These are phyloP conservation scores for Wickerhamomyces ciferrii DNA, from an alignment of 805 yeast genomes.

Conservation along the genomic window DNA sequence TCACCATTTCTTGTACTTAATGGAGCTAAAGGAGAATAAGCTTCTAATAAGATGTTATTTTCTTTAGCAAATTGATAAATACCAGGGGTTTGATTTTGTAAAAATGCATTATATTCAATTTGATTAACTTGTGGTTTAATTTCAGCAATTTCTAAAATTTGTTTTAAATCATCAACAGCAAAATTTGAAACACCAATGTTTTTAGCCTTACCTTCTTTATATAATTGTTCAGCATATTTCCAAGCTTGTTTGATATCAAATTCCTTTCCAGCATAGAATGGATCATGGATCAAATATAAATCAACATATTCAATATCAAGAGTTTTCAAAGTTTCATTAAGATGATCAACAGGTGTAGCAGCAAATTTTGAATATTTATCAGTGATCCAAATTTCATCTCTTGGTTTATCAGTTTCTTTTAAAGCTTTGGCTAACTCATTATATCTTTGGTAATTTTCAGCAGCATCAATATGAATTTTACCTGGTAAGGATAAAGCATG, in stretches of 20 bases:
- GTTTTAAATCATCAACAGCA: constrained; percentile 37
- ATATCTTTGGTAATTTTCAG: constrained; percentile 51
- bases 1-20: constrained; percentile 42
- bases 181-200: constrained; percentile 63
- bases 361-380: constrained; percentile 40
- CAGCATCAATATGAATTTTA: constrained; percentile 51
- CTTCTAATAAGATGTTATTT: constrained; percentile 50
- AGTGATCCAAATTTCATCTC: constrained; percentile 50
- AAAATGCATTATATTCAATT: constrained; percentile 60
- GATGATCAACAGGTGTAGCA: constrained; percentile 34
- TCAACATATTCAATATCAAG: constrained; percentile 43
- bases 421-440: constrained; percentile 48
- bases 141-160: constrained; percentile 31
- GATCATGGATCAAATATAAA: constrained; percentile 46
- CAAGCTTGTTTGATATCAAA: constrained; percentile 43
- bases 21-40: constrained; percentile 67
- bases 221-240: constrained; percentile 42
- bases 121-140: constrained; percentile 55
- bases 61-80: constrained; percentile 43
- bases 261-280: constrained; percentile 31
- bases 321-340: constrained; percentile 31
- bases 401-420: constrained; percentile 30
- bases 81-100: constrained; percentile 65
- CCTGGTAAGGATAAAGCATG: constrained; percentile 37
- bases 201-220: constrained; percentile 47